Evolutionary conservation across 352 stramenopile genomes (phyloP), one percentile per base, ranked within the genome.

Genomic region (Phytopythium aichiense): DNA sequence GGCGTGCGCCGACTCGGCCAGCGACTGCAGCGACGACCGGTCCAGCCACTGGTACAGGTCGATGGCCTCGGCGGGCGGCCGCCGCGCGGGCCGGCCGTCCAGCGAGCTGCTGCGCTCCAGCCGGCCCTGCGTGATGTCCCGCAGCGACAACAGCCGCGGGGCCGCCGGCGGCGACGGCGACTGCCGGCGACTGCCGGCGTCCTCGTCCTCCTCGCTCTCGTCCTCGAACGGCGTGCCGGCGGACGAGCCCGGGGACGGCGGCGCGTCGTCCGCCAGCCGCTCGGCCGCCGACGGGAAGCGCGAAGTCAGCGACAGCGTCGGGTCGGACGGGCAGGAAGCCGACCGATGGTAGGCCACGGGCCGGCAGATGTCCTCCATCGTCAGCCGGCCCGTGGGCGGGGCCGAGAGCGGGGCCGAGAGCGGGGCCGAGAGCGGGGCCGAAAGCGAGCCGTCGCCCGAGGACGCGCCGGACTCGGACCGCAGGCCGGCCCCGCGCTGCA

Each of bases 321-420:
- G 77, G 60, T 92, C 82, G 25, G 82, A 92, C 30, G 82, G 82
- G 69, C 82, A 92, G 28, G 82, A 92, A 18, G 79, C 66, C 25
- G 82, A 77, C 20, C 82, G 79, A 57, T 88, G 67, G 72, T 92
- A 92, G 38, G 60, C 65, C 54, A 87, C 81, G 1, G 82, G 82
- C 50, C 77, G 73, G 48, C 79, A 78, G 23, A 89, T 72, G 22
- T 87, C 76, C 7, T 79, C 73, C 35, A 83, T 74, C 59, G 59
- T 60, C 5, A 60, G 28, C 49, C 57, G 59, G 0, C 76, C 58
- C 20, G 54, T 53, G 9, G 59, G 37, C 6, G 25, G 4, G 60
- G 69, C 48, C 31, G 25, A 22, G 35, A 22, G 16, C 6, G 25
- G 4, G 60, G 69, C 48, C 31, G 25, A 22, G 35, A 22, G 37